Evolutionary conservation across 345 rosid species (phyloP), one percentile per base, ranked within the genome.

Genomic region (Euphorbia tirucalli): DNA sequence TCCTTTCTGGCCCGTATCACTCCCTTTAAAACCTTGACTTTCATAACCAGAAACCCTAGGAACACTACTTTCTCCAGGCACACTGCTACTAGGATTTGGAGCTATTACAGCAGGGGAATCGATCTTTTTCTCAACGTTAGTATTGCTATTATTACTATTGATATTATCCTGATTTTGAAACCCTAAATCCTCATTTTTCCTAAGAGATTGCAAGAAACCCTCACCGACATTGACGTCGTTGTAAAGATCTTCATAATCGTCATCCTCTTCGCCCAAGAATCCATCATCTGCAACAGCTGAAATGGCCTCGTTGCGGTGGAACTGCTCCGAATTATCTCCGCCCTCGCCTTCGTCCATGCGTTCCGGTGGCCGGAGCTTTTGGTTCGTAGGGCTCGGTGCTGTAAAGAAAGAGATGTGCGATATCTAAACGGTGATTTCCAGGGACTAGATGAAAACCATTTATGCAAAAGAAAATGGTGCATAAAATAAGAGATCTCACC

Each of bases 161-260:
- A 60, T 72, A 58, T 41, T 75, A 19, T 65, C 84, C 46, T 78
- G 82, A 64, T 69, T 75, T 49, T 71, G 77, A 32, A 81, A 78
- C 68, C 81, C 85, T 44, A 30, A 46, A 49, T 80, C 86, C 63
- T 88, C 90, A 71, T 74, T 87, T 81, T 85, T 86, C 71, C 74
- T 79, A 76, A 82, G 31, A 61, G 87, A 75, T 80, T 90, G 93
- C 52, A 87, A 82, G 82, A 92, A 92, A 35, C 85, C 88, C 82
- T 88, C 93, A 43, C 96, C 92, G 4, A 92, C 90, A 72, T 92
- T 92, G 35, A 92, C 97, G 64, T 92, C 93, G 64, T 86, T 90
- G 62, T 92, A 90, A 21, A 90, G 80, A 80, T 92, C 96, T 68
- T 92, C 92, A 18, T 87, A 92, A 66, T 92, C 97, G 22, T 89